Evolutionary conservation across 345 rosid species (phyloP).

Genomic region (Conringia planisiliqua): DNA sequence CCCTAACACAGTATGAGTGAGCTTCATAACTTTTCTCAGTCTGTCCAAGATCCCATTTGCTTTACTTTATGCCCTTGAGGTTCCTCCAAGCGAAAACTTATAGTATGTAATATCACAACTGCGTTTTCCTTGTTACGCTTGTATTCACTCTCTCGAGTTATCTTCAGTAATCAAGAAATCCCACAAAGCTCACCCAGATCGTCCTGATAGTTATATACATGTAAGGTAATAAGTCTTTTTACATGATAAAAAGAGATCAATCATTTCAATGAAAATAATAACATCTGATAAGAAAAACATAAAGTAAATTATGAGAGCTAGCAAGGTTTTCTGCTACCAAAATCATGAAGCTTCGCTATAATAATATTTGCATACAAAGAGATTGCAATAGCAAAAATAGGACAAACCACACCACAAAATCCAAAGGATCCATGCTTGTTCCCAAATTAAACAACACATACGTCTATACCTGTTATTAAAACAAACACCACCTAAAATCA

Average conservation of each 20-base stretch:
- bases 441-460: background rate
- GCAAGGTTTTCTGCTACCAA: background rate
- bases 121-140: constrained; percentile 87
- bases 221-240: background rate
- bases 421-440: background rate
- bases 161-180: constrained; percentile 65
- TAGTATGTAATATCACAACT: constrained; percentile 65
- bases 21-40: constrained; percentile 57
- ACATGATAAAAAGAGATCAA: background rate
- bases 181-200: constrained; percentile 71
- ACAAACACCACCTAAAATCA: background rate
- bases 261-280: background rate
- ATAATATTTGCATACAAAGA: background rate
- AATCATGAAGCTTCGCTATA: background rate
- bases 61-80: constrained; percentile 92
- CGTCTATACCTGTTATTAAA: background rate
- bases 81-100: constrained; percentile 68
- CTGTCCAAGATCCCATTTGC: constrained; percentile 78
- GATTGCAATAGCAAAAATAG: background rate
- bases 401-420: background rate
- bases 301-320: background rate
- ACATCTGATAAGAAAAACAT: background rate
- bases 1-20: constrained; percentile 73
- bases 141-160: constrained; percentile 65
- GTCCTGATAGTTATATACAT: too few relatives aligned